Base-by-base conservation (phyloP, 2,329 filamentous ascomycete species). In the Aspergillus sp. region DNA sequence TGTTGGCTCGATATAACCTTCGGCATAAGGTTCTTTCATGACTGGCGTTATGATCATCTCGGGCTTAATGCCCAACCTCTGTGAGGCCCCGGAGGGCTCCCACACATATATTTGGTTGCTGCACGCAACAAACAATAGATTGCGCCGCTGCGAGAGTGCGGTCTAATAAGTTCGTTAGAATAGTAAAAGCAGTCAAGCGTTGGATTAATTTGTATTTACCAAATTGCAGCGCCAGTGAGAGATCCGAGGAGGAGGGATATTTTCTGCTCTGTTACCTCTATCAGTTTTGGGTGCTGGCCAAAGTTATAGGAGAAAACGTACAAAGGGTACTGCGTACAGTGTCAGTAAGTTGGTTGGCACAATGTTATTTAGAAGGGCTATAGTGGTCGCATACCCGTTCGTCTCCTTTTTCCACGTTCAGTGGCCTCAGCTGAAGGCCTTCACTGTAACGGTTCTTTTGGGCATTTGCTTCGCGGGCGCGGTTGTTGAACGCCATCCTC, bases 1-100 rank as follows among this genome's bases (percentile, higher is more conserved):
- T 0, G 52, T 24, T 0, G 58, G 59, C 56, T 87, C 81, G 30
- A 90, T 76, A 56, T 81, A 80, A 5, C 87, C 88, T 6, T 71
- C 68, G 1, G 83, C 75, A 2, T 62, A 42, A 2, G 67, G 64
- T 1, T 78, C 75, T 20, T 74, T 76, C 59, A 73, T 71, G 22
- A 74, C 63, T 0, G 76, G 77, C 3, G 68, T 68, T n/a, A 81
- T 73, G 34, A 77, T 71, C 62, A 81, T 74, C 36, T 66, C 67
- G 6, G 78, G 75, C 38, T 66, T 67, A 24, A 63, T 61, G 3
- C 72, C 72, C 12, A 81, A 64, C 11, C 64, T 64, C 60, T 80
- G 77, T 11, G 68, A 72, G 5, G 74, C 70, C 36, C 76, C 75
- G 9, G 68, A 64, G 2, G 78, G 79, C 48, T 74, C 68, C 70